Evolutionary conservation across 345 rosid genomes (phyloP).

Genomic region (Populus ilicifolia): DNA sequence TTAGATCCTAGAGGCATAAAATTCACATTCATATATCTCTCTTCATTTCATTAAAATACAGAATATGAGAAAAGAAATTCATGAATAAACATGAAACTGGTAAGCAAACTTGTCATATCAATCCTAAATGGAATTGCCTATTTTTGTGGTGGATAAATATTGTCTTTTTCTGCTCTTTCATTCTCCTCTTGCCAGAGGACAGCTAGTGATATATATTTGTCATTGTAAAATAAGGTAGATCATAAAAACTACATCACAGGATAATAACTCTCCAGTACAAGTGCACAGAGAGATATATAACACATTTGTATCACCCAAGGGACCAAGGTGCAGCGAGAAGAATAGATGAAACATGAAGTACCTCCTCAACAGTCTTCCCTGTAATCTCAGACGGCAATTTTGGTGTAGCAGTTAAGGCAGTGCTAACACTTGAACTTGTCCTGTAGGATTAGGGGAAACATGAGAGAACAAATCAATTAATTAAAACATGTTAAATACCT

Average conservation of each 20-base stretch:
- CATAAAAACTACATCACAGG: background rate
- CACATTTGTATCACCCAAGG: background rate
- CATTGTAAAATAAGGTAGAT: too few relatives aligned
- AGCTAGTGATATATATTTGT: too few relatives aligned
- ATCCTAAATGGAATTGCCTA: too few relatives aligned
- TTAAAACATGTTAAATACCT: background rate
- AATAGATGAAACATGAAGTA: conserved; percentile 15
- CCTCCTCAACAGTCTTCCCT: conserved; percentile 97
- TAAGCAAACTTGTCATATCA: too few relatives aligned
- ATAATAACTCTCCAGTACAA: background rate
- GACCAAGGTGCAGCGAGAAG: background rate
- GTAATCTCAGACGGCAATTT: conserved; percentile 83
- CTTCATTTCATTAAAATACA: background rate
- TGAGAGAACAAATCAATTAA: background rate
- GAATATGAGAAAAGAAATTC: too few relatives aligned
- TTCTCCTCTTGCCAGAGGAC: too few relatives aligned
- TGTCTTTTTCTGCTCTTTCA: too few relatives aligned
- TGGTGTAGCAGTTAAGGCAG: conserved; percentile 51
- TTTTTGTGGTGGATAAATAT: too few relatives aligned
- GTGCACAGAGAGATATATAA: background rate
- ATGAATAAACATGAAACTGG: too few relatives aligned
- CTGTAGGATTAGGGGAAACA: conserved; percentile 29
- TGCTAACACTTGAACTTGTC: conserved; percentile 47
- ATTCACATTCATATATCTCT: background rate
- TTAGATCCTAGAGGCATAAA: too few relatives aligned